Evolutionary conservation across 495 filamentous ascomycete species (phyloP).

Genomic region (Thozetella sp.): DNA sequence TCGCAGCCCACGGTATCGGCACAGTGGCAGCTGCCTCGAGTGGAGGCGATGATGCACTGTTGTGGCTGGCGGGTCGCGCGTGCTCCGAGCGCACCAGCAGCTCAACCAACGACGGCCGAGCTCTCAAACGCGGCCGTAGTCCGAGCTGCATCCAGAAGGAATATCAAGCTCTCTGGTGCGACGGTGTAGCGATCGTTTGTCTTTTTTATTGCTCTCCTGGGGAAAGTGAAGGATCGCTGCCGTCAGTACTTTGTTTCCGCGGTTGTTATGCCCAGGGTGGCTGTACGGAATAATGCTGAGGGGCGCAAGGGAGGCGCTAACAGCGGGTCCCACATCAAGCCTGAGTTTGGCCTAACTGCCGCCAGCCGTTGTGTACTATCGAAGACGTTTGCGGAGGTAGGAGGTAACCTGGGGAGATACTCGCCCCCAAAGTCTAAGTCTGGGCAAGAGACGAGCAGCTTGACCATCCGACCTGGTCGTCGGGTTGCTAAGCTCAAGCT

Average conservation of each 20-base stretch:
- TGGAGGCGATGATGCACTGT: conserved; percentile 27
- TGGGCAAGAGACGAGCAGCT: too few species aligned
- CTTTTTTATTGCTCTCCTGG: too few species aligned
- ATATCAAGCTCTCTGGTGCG: background rate
- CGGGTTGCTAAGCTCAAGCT: too few species aligned
- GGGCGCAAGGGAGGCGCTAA: background rate
- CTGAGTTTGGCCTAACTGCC: background rate
- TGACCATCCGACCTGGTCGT: too few species aligned
- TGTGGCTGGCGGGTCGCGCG: conserved; percentile 29
- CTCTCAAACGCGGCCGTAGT: conserved; percentile 61
- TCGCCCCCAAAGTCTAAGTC: too few species aligned
- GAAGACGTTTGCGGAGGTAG: too few species aligned
- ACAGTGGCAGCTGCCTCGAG: conserved; percentile 2
- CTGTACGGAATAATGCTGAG: conserved; percentile 2
- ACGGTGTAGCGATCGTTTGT: background rate
- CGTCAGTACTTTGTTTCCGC: too few species aligned
- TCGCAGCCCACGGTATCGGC: conserved; percentile 3
- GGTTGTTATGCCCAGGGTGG: too few species aligned
- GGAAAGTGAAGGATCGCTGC: background rate
- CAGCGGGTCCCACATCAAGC: background rate
- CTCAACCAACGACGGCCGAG: conserved; percentile 74
- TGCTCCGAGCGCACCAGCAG: conserved; percentile 53
- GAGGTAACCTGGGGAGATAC: too few species aligned
- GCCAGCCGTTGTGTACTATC: too few species aligned
- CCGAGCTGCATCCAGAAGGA: conserved; percentile 27